Evolutionary conservation across 2,329 filamentous ascomycete species (phyloP).

Genomic region (Fusarium udum): DNA sequence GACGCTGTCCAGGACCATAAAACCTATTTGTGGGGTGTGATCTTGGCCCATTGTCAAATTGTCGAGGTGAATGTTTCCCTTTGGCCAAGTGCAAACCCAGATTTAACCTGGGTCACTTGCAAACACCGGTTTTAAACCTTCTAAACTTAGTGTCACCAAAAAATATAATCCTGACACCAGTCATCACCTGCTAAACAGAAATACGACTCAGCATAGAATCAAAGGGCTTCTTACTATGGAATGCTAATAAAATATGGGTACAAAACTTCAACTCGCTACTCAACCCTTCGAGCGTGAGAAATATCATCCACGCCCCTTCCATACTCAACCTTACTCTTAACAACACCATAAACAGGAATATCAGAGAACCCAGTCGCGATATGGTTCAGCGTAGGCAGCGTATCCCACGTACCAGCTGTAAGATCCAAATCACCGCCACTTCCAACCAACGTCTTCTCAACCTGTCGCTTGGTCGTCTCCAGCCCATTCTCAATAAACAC

Average conservation of each 20-base stretch:
- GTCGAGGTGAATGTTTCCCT: not conserved
- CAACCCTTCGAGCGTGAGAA: slow-evolving; percentile 15
- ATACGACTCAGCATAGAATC: not conserved
- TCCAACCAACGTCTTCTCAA: not conserved
- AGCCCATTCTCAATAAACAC: slow-evolving; percentile 1
- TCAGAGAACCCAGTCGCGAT: slow-evolving; percentile 22
- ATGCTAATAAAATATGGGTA: not conserved
- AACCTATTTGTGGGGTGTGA: too few relatives aligned
- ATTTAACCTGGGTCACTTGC: too few relatives aligned
- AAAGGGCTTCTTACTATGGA: not conserved
- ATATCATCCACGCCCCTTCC: slow-evolving; percentile 22
- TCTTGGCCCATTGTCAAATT: too few relatives aligned
- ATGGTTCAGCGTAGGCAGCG: slow-evolving; percentile 28
- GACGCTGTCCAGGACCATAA: too few relatives aligned
- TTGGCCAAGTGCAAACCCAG: too few relatives aligned
- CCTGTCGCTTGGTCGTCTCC: not conserved
- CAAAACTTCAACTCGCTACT: not conserved
- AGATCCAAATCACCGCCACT: not conserved
- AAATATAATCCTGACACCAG: not conserved
- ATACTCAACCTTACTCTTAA: slow-evolving; percentile 19
- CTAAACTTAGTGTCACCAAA: too few relatives aligned
- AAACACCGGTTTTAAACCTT: too few relatives aligned
- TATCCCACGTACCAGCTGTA: slow-evolving; percentile 15
- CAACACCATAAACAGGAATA: slow-evolving; percentile 28
- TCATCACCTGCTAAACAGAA: rapidly evolving